Evolutionary conservation across 2,329 filamentous ascomycete species (phyloP), one percentile per base, ranked within the genome.

Genomic region (Westerdykella aurantiaca): DNA sequence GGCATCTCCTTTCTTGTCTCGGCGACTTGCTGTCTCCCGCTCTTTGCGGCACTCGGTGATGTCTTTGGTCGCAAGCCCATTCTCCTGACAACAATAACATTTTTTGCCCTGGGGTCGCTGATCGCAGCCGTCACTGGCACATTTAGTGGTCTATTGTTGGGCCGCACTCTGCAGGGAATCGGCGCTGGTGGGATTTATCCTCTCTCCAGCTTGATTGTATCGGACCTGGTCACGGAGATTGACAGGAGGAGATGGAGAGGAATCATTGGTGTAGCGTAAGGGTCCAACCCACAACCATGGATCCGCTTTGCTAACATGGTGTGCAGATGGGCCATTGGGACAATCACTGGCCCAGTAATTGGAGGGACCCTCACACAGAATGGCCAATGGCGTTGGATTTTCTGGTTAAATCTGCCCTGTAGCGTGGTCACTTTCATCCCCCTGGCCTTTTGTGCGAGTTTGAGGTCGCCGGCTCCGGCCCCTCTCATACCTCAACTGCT

Each of bases 31-130:
- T 67, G 70, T 38, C 67, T 73, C 38, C 72, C 70, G 16, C 57
- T 72, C 39, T 68, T 69, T 42, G 68, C 69, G 1, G 58, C 67
- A 0, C 56, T 74, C 4, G 69, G 71, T 9, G 67, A 74, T 43
- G 68, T 74, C 16, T 75, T 79, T 44, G 75, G 73, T 2, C 71
- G 74, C 16, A 71, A 71, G 17, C 58, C 66, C 5, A 59, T 73
- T 39, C 66, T 76, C 37, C 60, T 76, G 10, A 45, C 57, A 0
- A 70, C 71, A 0, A 56, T 76, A 0, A 44, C 70, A 1, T 57
- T 74, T 44, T 72, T 74, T 49, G 71, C 68, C 1, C 52, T 67
- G 6, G 73, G 73, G 5, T 69, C 70, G 1, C 64, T 73, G 7
- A 57, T 74, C 29, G 69, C 68, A 39, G 66, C 63, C 13, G 58